These are phyloP conservation scores for Trichophaea hybrida DNA, from an alignment of 2,329 filamentous ascomycete genomes.

Conservation along the genomic window DNA sequence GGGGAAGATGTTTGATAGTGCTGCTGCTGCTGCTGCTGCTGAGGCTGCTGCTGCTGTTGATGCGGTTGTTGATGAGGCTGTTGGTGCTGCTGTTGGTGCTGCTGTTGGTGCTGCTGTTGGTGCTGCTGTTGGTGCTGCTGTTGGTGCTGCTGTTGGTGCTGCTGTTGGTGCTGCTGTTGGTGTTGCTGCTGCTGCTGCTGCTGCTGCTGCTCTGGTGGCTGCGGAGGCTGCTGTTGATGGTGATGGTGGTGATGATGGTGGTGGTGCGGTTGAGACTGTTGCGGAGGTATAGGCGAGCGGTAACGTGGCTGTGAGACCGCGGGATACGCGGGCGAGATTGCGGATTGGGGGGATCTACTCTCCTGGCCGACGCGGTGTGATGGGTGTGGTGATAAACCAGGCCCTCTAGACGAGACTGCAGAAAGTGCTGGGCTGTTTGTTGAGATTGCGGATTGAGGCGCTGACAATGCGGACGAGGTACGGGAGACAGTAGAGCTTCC, in stretches of 20 bases:
- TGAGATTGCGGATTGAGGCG: constrained; percentile 11
- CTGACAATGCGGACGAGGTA: constrained; percentile 12
- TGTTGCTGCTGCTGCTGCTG: neutral
- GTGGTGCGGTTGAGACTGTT: neutral
- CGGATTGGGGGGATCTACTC: constrained; percentile 15
- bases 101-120: neutral
- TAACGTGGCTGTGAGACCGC: constrained; percentile 16
- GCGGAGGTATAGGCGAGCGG: constrained; percentile 13
- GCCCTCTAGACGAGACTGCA: neutral
- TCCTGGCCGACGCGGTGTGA: constrained; percentile 15
- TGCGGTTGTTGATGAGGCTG: constrained; percentile 11
- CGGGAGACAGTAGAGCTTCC: constrained; percentile 15
- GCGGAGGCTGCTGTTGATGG: constrained; percentile 5
- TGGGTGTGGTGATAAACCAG: constrained; percentile 1
- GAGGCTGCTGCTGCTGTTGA: neutral
- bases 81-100: constrained; percentile 17
- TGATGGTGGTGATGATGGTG: constrained; percentile 5
- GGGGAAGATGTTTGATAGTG: neutral
- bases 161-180: constrained; percentile 18
- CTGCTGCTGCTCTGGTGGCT: neutral
- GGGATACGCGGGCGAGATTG: constrained; percentile 20
- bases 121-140: neutral
- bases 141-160: constrained; percentile 10
- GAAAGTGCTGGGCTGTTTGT: constrained; percentile 11
- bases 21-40: neutral